phyloP scores from a whole-genome alignment of 805 yeast species.

The Yueomyces sinensis region DNA sequence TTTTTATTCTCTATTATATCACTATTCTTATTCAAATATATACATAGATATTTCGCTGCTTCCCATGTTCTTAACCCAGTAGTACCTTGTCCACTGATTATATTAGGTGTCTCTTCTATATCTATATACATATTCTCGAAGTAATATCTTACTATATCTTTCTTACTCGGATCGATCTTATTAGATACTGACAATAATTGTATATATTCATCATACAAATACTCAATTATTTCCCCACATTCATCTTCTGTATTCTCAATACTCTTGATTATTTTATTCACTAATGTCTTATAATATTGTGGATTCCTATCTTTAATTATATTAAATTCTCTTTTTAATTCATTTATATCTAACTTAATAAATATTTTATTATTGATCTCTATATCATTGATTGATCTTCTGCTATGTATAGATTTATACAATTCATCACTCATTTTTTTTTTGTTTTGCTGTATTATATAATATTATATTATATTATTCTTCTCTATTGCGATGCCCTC shows the following conservation, averaged over 20 bases:
- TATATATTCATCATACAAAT: constrained; percentile 22
- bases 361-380: neutral
- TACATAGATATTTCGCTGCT: constrained; percentile 59
- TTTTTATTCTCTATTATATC: constrained; percentile 1
- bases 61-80: constrained; percentile 94
- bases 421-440: constrained; percentile 3
- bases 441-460: no score
- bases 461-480: no score
- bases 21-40: constrained; percentile 19
- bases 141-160: constrained; percentile 24
- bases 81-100: constrained; percentile 64
- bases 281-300: constrained; percentile 35
- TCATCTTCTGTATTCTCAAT: constrained; percentile 3
- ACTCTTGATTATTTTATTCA: constrained; percentile 28
- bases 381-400: neutral
- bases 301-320: constrained; percentile 28
- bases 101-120: constrained; percentile 47
- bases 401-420: constrained; percentile 3
- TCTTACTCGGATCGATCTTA: constrained; percentile 15
- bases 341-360: neutral
- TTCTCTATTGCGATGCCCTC: no score
- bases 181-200: constrained; percentile 11
- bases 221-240: constrained; percentile 13
- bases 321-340: constrained; percentile 4
- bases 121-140: constrained; percentile 12